These are phyloP conservation scores for Ochetophila trinervis DNA, from an alignment of 306 rosid species.

Conservation along the genomic window DNA sequence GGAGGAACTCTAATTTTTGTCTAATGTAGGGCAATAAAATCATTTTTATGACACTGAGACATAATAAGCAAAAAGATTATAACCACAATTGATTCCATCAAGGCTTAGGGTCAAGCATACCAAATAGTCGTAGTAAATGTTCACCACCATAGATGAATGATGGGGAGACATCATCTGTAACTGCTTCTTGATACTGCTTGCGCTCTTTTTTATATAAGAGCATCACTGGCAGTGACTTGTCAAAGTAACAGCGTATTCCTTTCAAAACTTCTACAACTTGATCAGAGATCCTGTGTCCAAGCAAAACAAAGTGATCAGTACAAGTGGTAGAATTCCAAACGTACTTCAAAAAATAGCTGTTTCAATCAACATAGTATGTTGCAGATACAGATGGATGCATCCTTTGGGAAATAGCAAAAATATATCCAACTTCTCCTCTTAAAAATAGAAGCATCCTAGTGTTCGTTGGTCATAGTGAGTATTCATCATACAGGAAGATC, in stretches of 20 bases:
- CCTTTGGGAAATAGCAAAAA: background rate
- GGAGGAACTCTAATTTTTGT: background rate
- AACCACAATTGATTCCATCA: conserved; percentile 18
- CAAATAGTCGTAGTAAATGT: conserved; percentile 91
- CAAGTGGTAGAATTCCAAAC: conserved; percentile 14
- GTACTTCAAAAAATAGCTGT: background rate
- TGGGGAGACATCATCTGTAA: conserved; percentile 64
- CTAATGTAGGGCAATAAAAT: background rate
- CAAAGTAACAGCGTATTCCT: conserved; percentile 92
- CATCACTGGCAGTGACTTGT: conserved; percentile 83
- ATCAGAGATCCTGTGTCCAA: conserved; percentile 60
- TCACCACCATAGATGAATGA: conserved; percentile 91
- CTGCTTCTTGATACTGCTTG: conserved; percentile 63
- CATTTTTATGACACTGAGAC: conserved; percentile 1
- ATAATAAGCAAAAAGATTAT: conserved; percentile 3
- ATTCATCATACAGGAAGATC: too few species aligned
- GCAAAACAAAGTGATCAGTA: conserved; percentile 27
- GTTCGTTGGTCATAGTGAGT: too few species aligned
- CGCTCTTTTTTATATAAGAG: conserved; percentile 90
- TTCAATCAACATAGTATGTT: background rate
- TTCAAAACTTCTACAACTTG: conserved; percentile 72
- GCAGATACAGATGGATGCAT: background rate
- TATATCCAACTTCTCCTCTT: too few species aligned
- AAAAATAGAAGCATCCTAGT: too few species aligned
- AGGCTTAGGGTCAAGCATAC: conserved; percentile 40